Conservation (phyloP, 306 rosid genomes). For the Vigna reflexopilosa region DNA sequence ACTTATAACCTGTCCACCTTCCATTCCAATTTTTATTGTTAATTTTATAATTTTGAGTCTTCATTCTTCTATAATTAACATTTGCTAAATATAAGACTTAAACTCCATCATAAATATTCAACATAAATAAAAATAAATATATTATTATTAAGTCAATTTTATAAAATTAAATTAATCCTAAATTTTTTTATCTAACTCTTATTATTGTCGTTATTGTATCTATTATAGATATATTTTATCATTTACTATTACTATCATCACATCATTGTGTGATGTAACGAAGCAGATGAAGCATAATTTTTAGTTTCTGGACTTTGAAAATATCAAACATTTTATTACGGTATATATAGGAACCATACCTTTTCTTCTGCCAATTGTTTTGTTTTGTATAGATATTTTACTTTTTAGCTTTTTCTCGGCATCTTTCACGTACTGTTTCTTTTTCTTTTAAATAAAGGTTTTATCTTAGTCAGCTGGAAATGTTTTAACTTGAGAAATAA, state of each 20-base stretch:
- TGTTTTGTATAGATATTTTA: slow-evolving; percentile 17
- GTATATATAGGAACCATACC: neutral
- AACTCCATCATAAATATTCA: no score
- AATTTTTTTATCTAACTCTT: neutral
- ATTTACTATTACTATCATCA: slow-evolving; percentile 19
- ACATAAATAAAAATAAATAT: no score
- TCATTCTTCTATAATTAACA: no score
- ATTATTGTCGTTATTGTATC: slow-evolving; percentile 14
- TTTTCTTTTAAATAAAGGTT: slow-evolving; percentile 39
- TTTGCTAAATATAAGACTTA: no score
- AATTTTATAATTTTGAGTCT: no score
- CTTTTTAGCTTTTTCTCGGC: slow-evolving; percentile 41
- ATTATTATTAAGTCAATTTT: no score
- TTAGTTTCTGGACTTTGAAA: slow-evolving; percentile 38
- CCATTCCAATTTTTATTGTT: no score
- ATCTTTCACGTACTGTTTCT: slow-evolving; percentile 45
- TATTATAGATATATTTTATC: neutral
- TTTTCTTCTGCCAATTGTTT: slow-evolving; percentile 37
- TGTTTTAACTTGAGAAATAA: slow-evolving; percentile 21
- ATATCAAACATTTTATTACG: neutral
- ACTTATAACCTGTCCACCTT: no score
- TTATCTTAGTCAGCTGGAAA: slow-evolving; percentile 28
- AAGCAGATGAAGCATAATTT: slow-evolving; percentile 17
- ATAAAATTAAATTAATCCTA: no score
- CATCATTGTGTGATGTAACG: slow-evolving; percentile 37